Evolutionary conservation across 371 early-diverging fungal genomes (phyloP), one percentile per base, ranked within the genome.

Genomic region (Capillidium heterosporum): DNA sequence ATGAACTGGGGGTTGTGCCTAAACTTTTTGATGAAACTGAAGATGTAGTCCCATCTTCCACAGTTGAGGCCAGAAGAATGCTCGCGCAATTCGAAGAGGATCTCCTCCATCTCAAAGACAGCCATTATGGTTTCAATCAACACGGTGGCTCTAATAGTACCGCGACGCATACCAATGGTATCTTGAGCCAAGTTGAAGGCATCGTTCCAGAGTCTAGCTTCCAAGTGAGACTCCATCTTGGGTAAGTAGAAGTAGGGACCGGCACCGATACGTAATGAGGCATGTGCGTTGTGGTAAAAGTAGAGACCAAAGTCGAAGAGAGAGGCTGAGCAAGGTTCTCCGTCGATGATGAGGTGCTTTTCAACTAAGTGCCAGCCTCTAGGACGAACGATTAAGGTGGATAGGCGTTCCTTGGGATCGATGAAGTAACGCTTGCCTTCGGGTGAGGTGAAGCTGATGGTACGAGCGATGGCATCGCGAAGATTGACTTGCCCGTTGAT

Each of bases 41-140:
- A 95, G 70, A 95, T 95, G 76, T 95, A 93, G 72, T 95, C 95
- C 95, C 95, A 95, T 48, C 95, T 82, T 56, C 95, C 95, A 70
- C 94, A 95, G 86, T 94, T 95, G 54, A 95, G 78, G 4, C 95
- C 95, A 32, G 91, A 76, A 21, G 93, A 92, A 75, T 95, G 95
- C 29, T 93, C 85, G 62, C 92, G 84, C 59, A 95, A 72, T 74
- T 95, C 95, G 64, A 88, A 95, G 67, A 95, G 92, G 65, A 95
- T 91, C 69, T 95, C 95, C 56, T 95, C 95, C 95, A 95, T 95
- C 72, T 95, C 92, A 68, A 85, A 95, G 32, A 91, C 85, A 17
- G 91, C 95, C 57, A 89, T 69, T 65, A 95, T 91, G 57, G 95
- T 95, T 72, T 95, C 95, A 63, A 95, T 95, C 64, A 95, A 71